A percentile compares a stretch with the other conserved stretches of the same genome.
Conservation (phyloP, 1,284 basidiomycete genomes). For the Chondrostereum purpureum region DNA sequence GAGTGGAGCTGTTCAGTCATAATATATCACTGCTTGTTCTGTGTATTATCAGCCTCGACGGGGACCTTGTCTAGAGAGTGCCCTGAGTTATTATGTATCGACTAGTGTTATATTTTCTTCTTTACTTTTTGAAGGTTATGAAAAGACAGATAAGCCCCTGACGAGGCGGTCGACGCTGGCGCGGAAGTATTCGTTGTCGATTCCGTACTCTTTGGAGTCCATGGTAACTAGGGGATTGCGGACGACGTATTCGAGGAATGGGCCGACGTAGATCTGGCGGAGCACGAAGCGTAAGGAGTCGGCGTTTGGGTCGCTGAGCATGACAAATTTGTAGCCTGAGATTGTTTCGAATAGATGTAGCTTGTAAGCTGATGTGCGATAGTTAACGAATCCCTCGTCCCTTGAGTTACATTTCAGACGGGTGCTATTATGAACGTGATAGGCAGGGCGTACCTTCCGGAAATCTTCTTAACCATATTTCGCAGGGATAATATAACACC, state of each 20-base stretch:
- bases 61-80: neutral
- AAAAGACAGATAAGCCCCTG: constrained; percentile 57
- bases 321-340: constrained; percentile 92
- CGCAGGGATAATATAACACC: constrained; percentile 89
- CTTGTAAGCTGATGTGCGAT: constrained; percentile 89
- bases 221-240: constrained; percentile 83
- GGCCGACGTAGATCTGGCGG: constrained; percentile 87
- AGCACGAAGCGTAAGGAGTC: constrained; percentile 82
- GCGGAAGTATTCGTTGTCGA: constrained; percentile 90
- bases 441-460: constrained; percentile 56
- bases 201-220: constrained; percentile 74
- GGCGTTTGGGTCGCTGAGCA: constrained; percentile 82
- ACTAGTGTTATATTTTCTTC: neutral
- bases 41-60: too few species aligned
- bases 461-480: constrained; percentile 94
- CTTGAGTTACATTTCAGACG: constrained; percentile 30
- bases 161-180: constrained; percentile 76
- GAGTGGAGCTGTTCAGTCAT: constrained; percentile 5
- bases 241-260: constrained; percentile 91
- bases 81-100: neutral
- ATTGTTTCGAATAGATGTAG: constrained; percentile 90
- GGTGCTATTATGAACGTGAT: constrained; percentile 6
- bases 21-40: neutral
- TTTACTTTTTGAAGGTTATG: constrained; percentile 24
- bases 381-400: constrained; percentile 87